Base-by-base conservation (phyloP, 345 rosid genomes). In the Nasturtium officinale region DNA sequence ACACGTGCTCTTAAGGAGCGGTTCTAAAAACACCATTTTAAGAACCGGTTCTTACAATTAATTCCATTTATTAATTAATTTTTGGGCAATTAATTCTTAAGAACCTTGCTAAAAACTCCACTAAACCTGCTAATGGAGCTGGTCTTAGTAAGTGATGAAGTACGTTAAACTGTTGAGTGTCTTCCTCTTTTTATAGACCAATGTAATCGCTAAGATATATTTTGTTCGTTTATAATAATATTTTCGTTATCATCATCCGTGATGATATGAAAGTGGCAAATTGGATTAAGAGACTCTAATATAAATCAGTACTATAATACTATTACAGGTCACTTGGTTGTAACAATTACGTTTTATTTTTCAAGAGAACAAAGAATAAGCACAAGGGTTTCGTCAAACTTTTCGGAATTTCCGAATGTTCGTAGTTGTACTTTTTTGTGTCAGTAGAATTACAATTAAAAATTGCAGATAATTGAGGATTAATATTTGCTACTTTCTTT, bases 181-280 rank as follows among this genome's bases (percentile, higher is more conserved):
- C 7, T 65, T 47, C 21, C 59, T 62, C 65, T 30, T 69, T 67
- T 42, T 76, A 76, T 76, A 68, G 69, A 43, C 42, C 40, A 32
- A 7, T 7, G 15, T 40, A 53, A 56, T 75, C 30, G 12, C 0
- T 32, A 51, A 52, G 50, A 25, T 40, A 32, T 16, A 29, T 40
- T 0, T 35, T 47, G 46, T 37, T 35, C 9, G 6, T 29, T 21
- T 40, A 32, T 51, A n/a, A 52, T 52, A 67, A 30, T 61, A 47
- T 52, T 67, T 10, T 52, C 45, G 9, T 59, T 67, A 52, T 61
- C 40, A 51, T 52, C 50, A 55, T 67, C 78, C 73, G 72, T 74
- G 73, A 58, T 75, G 68, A 40, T n/a, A 30, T 40, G 73, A 67
- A 75, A 73, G 62, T 67, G 78, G 37, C 78, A 60, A 50, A 28